These are phyloP conservation scores for Pseudogymnoascus sp. DNA, from an alignment of 2,329 filamentous ascomycete species.

Conservation along the genomic window DNA sequence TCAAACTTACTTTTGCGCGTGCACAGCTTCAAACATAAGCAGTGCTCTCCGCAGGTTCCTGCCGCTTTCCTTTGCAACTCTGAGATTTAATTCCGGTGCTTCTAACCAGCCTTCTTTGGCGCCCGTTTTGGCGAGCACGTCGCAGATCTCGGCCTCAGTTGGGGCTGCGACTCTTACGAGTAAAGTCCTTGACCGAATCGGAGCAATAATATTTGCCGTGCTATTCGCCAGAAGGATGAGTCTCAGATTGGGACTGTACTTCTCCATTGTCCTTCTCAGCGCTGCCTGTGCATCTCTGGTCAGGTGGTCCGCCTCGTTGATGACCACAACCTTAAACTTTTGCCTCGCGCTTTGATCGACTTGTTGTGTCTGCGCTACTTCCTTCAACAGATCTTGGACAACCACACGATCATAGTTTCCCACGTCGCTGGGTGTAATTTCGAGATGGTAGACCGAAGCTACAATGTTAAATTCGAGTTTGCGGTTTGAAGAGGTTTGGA, in stretches of 20 bases:
- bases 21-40: conserved; percentile 94
- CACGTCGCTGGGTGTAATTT: conserved; percentile 96
- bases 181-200: conserved; percentile 85
- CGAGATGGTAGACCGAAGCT: conserved; percentile 91
- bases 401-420: conserved; percentile 95
- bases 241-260: conserved; percentile 91
- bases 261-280: conserved; percentile 93
- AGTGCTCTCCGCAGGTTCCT: conserved; percentile 84
- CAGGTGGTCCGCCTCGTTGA: conserved; percentile 96
- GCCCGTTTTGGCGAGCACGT: conserved; percentile 61
- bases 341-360: conserved; percentile 90
- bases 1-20: conserved; percentile 80
- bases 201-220: conserved; percentile 98
- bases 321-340: conserved; percentile 96
- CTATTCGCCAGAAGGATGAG: conserved; percentile 91
- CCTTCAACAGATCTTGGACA: conserved; percentile 89
- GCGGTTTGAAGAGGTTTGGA: conserved; percentile 90
- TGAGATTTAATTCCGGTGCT: conserved; percentile 66
- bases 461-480: conserved; percentile 99
- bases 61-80: conserved; percentile 84
- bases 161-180: conserved; percentile 88
- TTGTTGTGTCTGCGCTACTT: conserved; percentile 97
- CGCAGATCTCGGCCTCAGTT: conserved; percentile 74
- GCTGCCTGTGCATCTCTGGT: conserved; percentile 93
- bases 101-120: conserved; percentile 77